Evolutionary conservation across 371 early-diverging fungal species (phyloP), one percentile per base, ranked within the genome.

Genomic region (Choanephora cucurbitarum): DNA sequence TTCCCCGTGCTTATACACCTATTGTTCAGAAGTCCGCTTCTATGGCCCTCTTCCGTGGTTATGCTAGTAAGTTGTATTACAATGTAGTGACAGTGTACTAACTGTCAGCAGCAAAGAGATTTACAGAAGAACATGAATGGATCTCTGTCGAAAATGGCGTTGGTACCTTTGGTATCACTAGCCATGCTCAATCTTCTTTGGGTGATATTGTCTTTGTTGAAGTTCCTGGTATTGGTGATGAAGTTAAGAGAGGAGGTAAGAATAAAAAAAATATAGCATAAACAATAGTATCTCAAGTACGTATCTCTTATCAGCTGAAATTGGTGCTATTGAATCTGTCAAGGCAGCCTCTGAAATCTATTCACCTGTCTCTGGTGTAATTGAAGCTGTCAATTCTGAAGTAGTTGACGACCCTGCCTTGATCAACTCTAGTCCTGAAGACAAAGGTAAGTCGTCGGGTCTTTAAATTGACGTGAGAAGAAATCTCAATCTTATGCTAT

Each of bases 131-230:
- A 34, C 98, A 98, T 75, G 98, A 98, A 77, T 98, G 97, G 97
- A 78, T 96, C 60, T 62, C 75, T 49, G 72, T 87, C 49, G 81
- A 88, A 42, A 69, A 81, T 56, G 86, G 80, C 58, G 77, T 93
- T 44, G 96, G 85, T 54, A 96, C 95, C 42, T 73, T 97, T 49
- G 98, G 98, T 60, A 89, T 98, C 72, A 92, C 95, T 49, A 85
- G 95, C 52, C 91, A 91, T 64, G 98, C 98, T 44, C 93, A 92
- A 72, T 81, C 85, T 58, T 83, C 89, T 19, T 87, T 98, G 33
- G 98, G 98, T 59, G 98, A 98, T 65, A 91, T 98, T 45, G 98
- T 98, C 51, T 98, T 82, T 67, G 92, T 91, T 40, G 97, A 97
- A 75, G 70, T 90, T 82, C 72, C 84, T 69, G 59, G 71, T 59